Evolutionary conservation across 2,329 filamentous ascomycete species (phyloP).

Genomic region (Sporothrix globosa): DNA sequence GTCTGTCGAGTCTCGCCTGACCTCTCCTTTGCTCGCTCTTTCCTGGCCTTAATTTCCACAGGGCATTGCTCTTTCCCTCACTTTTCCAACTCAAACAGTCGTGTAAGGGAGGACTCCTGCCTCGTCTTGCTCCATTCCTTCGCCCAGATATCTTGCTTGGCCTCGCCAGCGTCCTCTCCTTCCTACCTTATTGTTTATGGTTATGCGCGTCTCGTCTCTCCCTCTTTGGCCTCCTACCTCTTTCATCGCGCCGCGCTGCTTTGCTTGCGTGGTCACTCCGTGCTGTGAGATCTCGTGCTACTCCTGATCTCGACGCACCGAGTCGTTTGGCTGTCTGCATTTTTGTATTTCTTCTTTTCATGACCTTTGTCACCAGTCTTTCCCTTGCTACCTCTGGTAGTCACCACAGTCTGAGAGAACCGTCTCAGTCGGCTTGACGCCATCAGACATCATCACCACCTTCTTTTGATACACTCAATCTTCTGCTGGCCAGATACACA

Average conservation of each 20-base stretch:
- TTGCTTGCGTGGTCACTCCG: constrained; percentile 6
- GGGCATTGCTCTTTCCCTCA: constrained; percentile 9
- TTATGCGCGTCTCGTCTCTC: constrained; percentile 8
- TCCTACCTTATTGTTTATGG: not conserved
- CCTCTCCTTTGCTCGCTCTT: not conserved
- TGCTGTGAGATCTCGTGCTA: constrained; percentile 10
- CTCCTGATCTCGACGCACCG: constrained; percentile 8
- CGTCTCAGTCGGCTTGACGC: constrained; percentile 21
- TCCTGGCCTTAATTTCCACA: not conserved
- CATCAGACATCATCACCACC: not conserved
- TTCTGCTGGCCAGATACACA: constrained; percentile 19
- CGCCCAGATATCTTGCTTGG: constrained; percentile 8
- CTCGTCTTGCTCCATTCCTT: constrained; percentile 11
- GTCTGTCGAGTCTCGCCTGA: not conserved
- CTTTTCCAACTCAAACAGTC: not conserved
- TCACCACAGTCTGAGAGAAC: not conserved
- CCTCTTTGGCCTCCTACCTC: not conserved
- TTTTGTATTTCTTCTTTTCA: not conserved
- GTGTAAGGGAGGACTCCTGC: constrained; percentile 14
- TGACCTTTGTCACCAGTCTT: not conserved
- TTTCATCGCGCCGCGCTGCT: constrained; percentile 6
- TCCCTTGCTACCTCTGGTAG: not conserved
- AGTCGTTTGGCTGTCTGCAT: not conserved
- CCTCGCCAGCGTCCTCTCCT: constrained; percentile 21
- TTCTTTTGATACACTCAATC: constrained; percentile 7